Evolutionary conservation across 2,329 filamentous ascomycete genomes (phyloP).

Genomic region (Sarocladiaceae sp.): DNA sequence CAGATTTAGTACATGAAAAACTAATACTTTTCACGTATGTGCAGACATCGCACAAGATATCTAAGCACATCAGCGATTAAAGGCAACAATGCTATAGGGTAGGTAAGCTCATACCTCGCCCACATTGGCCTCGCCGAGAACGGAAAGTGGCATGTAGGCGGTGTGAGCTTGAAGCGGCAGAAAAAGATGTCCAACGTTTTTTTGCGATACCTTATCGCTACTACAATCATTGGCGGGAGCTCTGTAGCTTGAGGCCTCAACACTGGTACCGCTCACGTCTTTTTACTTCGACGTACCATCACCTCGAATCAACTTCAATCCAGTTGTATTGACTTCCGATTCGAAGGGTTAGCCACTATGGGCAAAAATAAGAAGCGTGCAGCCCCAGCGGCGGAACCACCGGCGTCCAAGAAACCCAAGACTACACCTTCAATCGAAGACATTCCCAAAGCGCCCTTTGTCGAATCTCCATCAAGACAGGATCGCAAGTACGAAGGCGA

Average conservation of each 20-base stretch:
- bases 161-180: not conserved
- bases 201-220: conserved; percentile 1
- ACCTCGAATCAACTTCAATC: too few species aligned
- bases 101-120: not conserved
- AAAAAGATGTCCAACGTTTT: conserved; percentile 8
- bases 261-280: not conserved
- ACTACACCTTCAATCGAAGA: not conserved
- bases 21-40: too few species aligned
- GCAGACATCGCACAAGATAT: too few species aligned
- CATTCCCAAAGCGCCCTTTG: conserved; percentile 37
- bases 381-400: conserved; percentile 2
- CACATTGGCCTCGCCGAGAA: not conserved
- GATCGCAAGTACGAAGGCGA: conserved; percentile 54
- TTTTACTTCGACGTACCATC: too few species aligned
- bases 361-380: conserved; percentile 10
- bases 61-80: too few species aligned
- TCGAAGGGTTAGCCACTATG: too few species aligned
- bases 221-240: not conserved
- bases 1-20: too few species aligned
- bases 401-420: conserved; percentile 4
- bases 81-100: too few species aligned
- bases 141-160: conserved; percentile 9
- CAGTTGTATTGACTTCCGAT: not conserved
- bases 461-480: conserved; percentile 45
- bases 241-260: not conserved